Evolutionary conservation across 1,139 yeast species (phyloP).

Genomic region (Hansenula sp.): DNA sequence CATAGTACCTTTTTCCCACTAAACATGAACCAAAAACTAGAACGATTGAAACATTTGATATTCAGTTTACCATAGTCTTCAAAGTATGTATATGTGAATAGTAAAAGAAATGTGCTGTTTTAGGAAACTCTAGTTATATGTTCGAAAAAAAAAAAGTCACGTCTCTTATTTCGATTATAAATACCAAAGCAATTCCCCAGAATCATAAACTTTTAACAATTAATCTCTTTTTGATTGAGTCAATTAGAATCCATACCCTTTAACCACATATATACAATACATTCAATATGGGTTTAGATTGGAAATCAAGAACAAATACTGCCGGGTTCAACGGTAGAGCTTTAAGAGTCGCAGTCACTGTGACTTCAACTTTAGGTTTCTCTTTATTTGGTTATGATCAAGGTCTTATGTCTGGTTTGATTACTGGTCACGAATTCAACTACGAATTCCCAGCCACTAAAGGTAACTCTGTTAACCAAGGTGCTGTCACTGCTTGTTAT

Average conservation of each 20-base stretch:
- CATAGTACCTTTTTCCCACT: constrained; percentile 1
- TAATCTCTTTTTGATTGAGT: too few relatives aligned
- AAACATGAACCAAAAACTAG: neutral
- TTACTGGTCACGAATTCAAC: constrained; percentile 58
- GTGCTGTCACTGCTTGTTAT: constrained; percentile 69
- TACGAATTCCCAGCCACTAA: constrained; percentile 55
- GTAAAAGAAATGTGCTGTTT: neutral
- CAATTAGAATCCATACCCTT: too few relatives aligned
- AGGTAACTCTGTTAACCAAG: constrained; percentile 24
- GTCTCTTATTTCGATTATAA: neutral
- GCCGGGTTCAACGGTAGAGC: neutral
- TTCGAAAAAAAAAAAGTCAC: neutral
- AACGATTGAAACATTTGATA: neutral
- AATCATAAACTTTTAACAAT: neutral
- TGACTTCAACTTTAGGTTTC: constrained; percentile 62
- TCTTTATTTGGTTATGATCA: constrained; percentile 77
- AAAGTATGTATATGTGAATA: neutral
- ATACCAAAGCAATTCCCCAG: constrained; percentile 1
- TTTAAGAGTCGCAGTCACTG: constrained; percentile 38
- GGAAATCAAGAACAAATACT: constrained; percentile 3
- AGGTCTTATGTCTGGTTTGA: constrained; percentile 73
- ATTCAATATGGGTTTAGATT: neutral
- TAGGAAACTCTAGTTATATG: neutral
- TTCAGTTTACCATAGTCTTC: neutral
- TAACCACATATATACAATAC: neutral